phyloP scores from a whole-genome alignment of 192 early-diverging fungal species.

The Phycomyces nitens region DNA sequence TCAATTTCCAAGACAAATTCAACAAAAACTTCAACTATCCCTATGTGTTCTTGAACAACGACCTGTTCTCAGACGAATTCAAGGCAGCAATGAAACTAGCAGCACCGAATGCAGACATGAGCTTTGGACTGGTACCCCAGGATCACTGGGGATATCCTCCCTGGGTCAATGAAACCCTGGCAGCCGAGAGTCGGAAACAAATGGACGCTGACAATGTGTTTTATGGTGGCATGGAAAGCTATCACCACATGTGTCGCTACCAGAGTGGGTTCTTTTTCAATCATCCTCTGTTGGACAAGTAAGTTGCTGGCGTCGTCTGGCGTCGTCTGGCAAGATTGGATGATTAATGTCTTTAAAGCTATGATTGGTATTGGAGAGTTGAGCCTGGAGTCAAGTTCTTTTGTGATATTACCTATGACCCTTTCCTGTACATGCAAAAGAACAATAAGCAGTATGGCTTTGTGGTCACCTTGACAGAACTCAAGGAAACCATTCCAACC shows the following conservation, averaged over 20 bases:
- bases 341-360: conserved; percentile 17
- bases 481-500: conserved; percentile 49
- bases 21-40: conserved; percentile 74
- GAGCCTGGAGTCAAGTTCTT: conserved; percentile 64
- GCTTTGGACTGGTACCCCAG: conserved; percentile 64
- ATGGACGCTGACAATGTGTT: conserved; percentile 63
- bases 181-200: conserved; percentile 47
- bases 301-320: too few relatives aligned
- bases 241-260: conserved; percentile 88
- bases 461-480: conserved; percentile 53
- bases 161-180: conserved; percentile 65
- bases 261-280: conserved; percentile 60
- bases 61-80: conserved; percentile 67
- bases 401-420: conserved; percentile 64
- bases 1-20: conserved; percentile 65
- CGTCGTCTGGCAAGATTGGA: too few relatives aligned
- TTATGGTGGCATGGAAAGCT: conserved; percentile 72
- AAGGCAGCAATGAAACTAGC: conserved; percentile 43
- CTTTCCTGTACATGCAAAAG: conserved; percentile 62
- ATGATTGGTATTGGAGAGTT: conserved; percentile 63
- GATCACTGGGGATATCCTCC: conserved; percentile 76
- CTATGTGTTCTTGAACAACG: conserved; percentile 81
- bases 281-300: conserved; percentile 53
- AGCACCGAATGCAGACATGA: conserved; percentile 55
- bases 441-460: conserved; percentile 61